A percentile compares a stretch with the other conserved stretches of the same genome.
These are phyloP conservation scores for Fusarium penzigii DNA, from an alignment of 2,329 filamentous ascomycete genomes.

Conservation along the genomic window DNA sequence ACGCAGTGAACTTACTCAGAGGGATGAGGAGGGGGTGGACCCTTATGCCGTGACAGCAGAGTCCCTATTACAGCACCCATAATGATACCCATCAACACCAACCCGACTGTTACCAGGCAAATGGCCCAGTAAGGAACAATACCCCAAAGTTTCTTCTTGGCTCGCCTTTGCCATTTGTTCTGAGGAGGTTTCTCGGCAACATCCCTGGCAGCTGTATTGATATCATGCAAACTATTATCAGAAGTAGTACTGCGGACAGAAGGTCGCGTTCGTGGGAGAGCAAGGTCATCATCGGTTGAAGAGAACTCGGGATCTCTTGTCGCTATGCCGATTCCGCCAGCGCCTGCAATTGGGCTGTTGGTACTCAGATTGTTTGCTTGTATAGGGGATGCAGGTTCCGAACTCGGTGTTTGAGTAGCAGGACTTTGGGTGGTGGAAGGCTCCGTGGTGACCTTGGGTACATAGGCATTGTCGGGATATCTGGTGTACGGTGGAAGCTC, in stretches of 20 bases:
- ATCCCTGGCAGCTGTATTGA: slow-evolving; percentile 51
- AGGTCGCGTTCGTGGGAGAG: slow-evolving; percentile 50
- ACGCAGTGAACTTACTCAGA: slow-evolving; percentile 14
- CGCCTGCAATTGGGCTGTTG: slow-evolving; percentile 48
- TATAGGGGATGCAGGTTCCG: slow-evolving; percentile 5
- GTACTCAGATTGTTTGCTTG: too few species aligned
- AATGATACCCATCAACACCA: slow-evolving; percentile 56
- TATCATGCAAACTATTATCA: slow-evolving; percentile 53
- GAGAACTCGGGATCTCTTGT: slow-evolving; percentile 64
- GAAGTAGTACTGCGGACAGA: slow-evolving; percentile 52
- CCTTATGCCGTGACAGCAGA: slow-evolving; percentile 33
- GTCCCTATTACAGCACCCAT: slow-evolving; percentile 59
- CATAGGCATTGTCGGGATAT: slow-evolving; percentile 75
- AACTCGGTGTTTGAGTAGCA: not conserved
- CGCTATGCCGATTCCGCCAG: slow-evolving; percentile 61
- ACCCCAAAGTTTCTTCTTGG: slow-evolving; percentile 57
- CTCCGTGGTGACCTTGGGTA: slow-evolving; percentile 21
- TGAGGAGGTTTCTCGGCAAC: slow-evolving; percentile 50
- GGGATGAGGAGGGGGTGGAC: not conserved
- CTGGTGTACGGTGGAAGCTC: slow-evolving; percentile 89
- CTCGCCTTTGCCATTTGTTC: slow-evolving; percentile 54
- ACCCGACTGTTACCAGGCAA: slow-evolving; percentile 47
- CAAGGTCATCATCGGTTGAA: slow-evolving; percentile 54
- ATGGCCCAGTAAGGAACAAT: slow-evolving; percentile 65
- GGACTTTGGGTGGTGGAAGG: slow-evolving; percentile 7